A percentile compares a stretch with the other conserved stretches of the same genome.
Evolutionary conservation across 1,139 yeast genomes (phyloP).

Genomic region (Lodderomyces margitis): DNA sequence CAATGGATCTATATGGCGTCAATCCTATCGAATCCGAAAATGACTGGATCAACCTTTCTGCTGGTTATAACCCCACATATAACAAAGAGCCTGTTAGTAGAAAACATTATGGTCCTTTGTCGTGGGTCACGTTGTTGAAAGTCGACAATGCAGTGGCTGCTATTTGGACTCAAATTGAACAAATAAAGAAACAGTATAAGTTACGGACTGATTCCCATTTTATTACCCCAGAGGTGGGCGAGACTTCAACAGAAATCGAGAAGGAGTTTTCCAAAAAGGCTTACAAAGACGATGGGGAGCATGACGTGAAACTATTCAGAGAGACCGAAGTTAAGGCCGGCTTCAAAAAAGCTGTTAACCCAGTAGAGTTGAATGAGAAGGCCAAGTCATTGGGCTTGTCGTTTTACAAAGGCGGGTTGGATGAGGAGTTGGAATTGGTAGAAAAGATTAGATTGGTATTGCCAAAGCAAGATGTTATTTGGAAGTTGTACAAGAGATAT

Average conservation of each 20-base stretch:
- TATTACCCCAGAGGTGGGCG: conserved; percentile 6
- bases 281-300: conserved; percentile 21
- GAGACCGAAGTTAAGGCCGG: conserved; percentile 12
- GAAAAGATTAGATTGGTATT: conserved; percentile 38
- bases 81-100: conserved; percentile 25
- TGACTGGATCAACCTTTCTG: conserved; percentile 34
- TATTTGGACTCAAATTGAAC: conserved; percentile 16
- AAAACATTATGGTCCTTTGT: conserved; percentile 32
- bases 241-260: conserved; percentile 10
- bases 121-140: conserved; percentile 33
- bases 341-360: conserved; percentile 1
- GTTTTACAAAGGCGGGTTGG: conserved; percentile 32
- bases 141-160: conserved; percentile 23
- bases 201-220: conserved; percentile 1
- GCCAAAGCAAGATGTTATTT: conserved; percentile 42
- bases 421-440: conserved; percentile 27
- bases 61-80: conserved; percentile 28
- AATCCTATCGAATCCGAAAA: conserved; percentile 14
- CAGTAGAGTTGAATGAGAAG: conserved; percentile 19
- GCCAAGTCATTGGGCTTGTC: conserved; percentile 30
- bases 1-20: conserved; percentile 11
- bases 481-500: conserved; percentile 47
- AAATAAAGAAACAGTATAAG: conserved; percentile 11
- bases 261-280: conserved; percentile 15
- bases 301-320: conserved; percentile 21